phyloP scores from a whole-genome alignment of 495 filamentous ascomycete species.

The Pyronema omphalodes region DNA sequence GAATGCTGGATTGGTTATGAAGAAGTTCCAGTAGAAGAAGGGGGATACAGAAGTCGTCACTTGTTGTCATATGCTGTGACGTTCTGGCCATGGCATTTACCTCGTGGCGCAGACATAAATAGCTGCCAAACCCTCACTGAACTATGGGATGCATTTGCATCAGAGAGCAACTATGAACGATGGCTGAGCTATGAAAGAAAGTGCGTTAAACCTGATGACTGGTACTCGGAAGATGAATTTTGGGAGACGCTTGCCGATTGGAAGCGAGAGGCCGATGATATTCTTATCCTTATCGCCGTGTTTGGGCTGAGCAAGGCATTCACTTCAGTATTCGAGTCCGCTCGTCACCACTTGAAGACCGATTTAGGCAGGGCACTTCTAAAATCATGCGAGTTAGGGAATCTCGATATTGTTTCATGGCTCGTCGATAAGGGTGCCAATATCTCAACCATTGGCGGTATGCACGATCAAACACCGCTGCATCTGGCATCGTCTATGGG shows the following conservation, averaged over 20 bases:
- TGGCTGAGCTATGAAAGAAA: not conserved
- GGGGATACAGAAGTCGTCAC: not conserved
- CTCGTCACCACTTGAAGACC: not conserved
- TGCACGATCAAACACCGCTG: not conserved
- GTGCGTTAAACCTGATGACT: not conserved
- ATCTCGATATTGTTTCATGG: not conserved
- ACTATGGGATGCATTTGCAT: not conserved
- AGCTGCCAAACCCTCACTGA: not conserved
- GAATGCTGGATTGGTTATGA: not conserved
- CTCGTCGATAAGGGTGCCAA: not conserved
- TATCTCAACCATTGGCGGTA: not conserved
- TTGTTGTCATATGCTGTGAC: not conserved
- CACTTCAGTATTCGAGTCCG: not conserved
- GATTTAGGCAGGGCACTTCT: not conserved
- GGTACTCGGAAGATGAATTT: not conserved
- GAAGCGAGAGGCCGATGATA: not conserved
- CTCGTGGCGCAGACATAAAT: not conserved
- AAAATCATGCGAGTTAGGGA: not conserved
- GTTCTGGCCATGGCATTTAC: slow-evolving; percentile 4
- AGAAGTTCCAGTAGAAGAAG: not conserved
- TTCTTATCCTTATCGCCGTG: not conserved
- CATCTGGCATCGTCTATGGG: not conserved
- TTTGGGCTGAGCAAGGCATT: not conserved
- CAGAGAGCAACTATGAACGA: not conserved
- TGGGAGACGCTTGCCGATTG: not conserved